These are phyloP conservation scores for Penicillium samsonianum DNA, from an alignment of 495 filamentous ascomycete species.

Conservation along the genomic window DNA sequence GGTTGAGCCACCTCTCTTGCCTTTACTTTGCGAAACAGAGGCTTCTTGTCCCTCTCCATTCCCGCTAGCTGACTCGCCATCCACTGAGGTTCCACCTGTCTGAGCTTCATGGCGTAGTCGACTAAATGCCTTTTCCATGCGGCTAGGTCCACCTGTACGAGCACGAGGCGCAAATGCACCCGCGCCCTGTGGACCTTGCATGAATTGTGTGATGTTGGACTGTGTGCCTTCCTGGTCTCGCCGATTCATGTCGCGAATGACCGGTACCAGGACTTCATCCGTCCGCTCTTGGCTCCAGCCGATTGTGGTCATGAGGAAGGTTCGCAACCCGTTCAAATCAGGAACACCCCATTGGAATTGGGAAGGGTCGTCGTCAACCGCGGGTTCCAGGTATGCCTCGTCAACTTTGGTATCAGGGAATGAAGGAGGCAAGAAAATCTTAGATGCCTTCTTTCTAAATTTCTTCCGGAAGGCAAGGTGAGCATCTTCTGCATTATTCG, in stretches of 20 bases:
- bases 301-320: slow-evolving; percentile 88
- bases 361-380: slow-evolving; percentile 76
- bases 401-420: slow-evolving; percentile 78
- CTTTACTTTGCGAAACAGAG: slow-evolving; percentile 2
- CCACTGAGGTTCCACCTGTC: slow-evolving; percentile 9
- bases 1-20: slow-evolving; percentile 14
- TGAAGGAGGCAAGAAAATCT: slow-evolving; percentile 75
- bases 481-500: slow-evolving; percentile 34
- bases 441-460: slow-evolving; percentile 76
- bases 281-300: slow-evolving; percentile 90
- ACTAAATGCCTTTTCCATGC: slow-evolving; percentile 81
- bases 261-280: slow-evolving; percentile 91
- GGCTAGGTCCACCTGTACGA: slow-evolving; percentile 60
- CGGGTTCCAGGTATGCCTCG: slow-evolving; percentile 79
- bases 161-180: slow-evolving; percentile 79
- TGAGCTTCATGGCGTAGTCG: slow-evolving; percentile 62
- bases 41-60: slow-evolving; percentile 10
- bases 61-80: background rate
- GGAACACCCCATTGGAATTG: slow-evolving; percentile 93
- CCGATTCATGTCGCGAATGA: slow-evolving; percentile 91
- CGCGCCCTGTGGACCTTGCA: slow-evolving; percentile 62
- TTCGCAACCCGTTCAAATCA: slow-evolving; percentile 81
- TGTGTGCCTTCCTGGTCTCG: slow-evolving; percentile 87
- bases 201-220: slow-evolving; percentile 91
- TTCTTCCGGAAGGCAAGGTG: slow-evolving; percentile 74